Percentiles rank a stretch among this genome's conserved stretches.
phyloP scores from a whole-genome alignment of 306 rosid species.

The Canavalia gladiata region DNA sequence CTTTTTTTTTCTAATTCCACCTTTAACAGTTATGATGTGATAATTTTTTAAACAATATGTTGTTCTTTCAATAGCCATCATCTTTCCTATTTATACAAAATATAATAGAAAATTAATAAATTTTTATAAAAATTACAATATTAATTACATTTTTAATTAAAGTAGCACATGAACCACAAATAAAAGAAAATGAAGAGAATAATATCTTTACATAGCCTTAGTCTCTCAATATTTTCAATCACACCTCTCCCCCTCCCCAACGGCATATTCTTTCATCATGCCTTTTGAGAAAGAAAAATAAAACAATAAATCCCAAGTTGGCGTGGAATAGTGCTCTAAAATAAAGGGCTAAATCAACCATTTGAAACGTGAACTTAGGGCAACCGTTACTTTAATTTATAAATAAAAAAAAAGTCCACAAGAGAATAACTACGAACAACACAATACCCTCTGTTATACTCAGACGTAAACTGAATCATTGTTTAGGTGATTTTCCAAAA shows the following conservation, averaged over 20 bases:
- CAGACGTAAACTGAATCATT: neutral
- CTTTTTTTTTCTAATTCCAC: too few relatives aligned
- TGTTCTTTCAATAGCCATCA: too few relatives aligned
- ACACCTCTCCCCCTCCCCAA: neutral
- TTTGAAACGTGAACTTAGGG: conserved; percentile 50
- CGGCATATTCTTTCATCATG: neutral
- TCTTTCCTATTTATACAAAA: too few relatives aligned
- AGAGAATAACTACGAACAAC: neutral
- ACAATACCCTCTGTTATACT: neutral
- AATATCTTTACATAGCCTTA: too few relatives aligned
- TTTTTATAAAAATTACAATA: too few relatives aligned
- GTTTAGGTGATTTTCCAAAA: neutral
- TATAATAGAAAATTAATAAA: too few relatives aligned
- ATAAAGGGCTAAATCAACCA: conserved; percentile 49
- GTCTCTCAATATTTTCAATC: neutral
- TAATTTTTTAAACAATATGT: too few relatives aligned
- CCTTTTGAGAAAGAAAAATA: too few relatives aligned
- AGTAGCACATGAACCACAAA: too few relatives aligned
- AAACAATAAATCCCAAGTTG: neutral
- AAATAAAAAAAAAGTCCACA: neutral
- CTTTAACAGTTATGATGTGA: too few relatives aligned
- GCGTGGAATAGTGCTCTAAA: conserved; percentile 16
- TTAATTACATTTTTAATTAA: too few relatives aligned
- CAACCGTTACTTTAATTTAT: conserved; percentile 29
- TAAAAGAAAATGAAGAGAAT: too few relatives aligned